Conservation (phyloP, 768 basidiomycete genomes). For the Ramaria sp. region DNA sequence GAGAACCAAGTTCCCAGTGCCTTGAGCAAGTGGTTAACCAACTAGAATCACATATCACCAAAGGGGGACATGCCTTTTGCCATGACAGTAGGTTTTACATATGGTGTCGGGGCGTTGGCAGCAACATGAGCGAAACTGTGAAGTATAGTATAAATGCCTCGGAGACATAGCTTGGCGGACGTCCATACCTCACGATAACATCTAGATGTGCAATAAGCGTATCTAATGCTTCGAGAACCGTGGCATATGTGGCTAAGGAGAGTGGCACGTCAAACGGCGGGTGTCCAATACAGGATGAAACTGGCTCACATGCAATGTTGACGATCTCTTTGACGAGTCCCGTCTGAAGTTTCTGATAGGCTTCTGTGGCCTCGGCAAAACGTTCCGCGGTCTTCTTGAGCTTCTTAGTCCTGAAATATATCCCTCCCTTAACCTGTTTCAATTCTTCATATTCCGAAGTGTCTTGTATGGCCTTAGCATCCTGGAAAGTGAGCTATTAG, state of each 20-base stretch:
- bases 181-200: conserved; percentile 72
- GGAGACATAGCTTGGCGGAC: background rate
- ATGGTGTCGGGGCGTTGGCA: conserved; percentile 74
- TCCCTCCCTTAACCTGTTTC: conserved; percentile 74
- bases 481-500: conserved; percentile 34
- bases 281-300: background rate
- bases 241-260: conserved; percentile 76
- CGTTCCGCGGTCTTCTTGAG: conserved; percentile 67
- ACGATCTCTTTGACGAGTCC: conserved; percentile 88
- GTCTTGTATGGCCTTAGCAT: conserved; percentile 56
- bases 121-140: conserved; percentile 86
- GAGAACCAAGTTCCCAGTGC: conserved; percentile 69
- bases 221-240: conserved; percentile 79
- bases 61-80: conserved; percentile 49
- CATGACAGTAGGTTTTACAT: conserved; percentile 73
- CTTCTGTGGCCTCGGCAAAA: conserved; percentile 52
- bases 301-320: conserved; percentile 68
- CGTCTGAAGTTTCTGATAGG: conserved; percentile 69
- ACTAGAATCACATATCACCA: background rate
- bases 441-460: conserved; percentile 73
- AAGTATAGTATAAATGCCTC: background rate
- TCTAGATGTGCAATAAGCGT: conserved; percentile 82
- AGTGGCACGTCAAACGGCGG: background rate
- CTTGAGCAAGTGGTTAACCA: conserved; percentile 26
- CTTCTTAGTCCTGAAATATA: conserved; percentile 75